phyloP scores from a whole-genome alignment of 2,329 filamentous ascomycete species.

The Clathrospora elynae region DNA sequence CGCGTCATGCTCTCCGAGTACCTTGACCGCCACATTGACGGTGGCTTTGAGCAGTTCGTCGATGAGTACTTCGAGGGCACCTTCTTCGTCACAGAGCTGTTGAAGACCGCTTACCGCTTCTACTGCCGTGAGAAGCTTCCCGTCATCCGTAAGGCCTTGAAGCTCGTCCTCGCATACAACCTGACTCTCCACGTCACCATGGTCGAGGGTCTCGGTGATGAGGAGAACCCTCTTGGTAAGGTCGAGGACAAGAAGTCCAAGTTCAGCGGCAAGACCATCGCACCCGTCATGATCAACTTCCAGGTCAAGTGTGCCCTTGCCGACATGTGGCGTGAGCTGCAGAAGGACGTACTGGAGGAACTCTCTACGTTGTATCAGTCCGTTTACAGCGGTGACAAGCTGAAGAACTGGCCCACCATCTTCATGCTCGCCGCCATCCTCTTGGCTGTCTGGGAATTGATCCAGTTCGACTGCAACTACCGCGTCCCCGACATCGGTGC shows the following conservation, averaged over 20 bases:
- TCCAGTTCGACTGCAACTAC: conserved; percentile 98
- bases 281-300: conserved; percentile 99
- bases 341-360: conserved; percentile 95
- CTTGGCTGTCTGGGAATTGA: conserved; percentile 95
- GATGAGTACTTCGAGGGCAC: conserved; percentile 97
- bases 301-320: conserved; percentile 97
- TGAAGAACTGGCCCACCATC: conserved; percentile 99
- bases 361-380: conserved; percentile 92
- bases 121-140: conserved; percentile 86
- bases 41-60: conserved; percentile 88
- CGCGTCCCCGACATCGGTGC: conserved; percentile 81
- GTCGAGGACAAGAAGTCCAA: conserved; percentile 86
- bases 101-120: conserved; percentile 94
- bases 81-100: conserved; percentile 90
- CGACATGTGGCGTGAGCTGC: conserved; percentile 96
- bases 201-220: conserved; percentile 85
- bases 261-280: conserved; percentile 86
- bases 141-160: conserved; percentile 92
- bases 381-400: conserved; percentile 93
- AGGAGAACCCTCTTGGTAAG: conserved; percentile 78
- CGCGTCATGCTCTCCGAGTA: conserved; percentile 83
- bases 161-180: conserved; percentile 94
- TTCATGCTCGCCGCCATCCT: conserved; percentile 96
- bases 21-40: conserved; percentile 91
- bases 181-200: conserved; percentile 92